Percentiles rank a stretch among this genome's conserved stretches.
These are phyloP conservation scores for Leccinum insolens DNA, from an alignment of 1,284 basidiomycete species.

Conservation along the genomic window DNA sequence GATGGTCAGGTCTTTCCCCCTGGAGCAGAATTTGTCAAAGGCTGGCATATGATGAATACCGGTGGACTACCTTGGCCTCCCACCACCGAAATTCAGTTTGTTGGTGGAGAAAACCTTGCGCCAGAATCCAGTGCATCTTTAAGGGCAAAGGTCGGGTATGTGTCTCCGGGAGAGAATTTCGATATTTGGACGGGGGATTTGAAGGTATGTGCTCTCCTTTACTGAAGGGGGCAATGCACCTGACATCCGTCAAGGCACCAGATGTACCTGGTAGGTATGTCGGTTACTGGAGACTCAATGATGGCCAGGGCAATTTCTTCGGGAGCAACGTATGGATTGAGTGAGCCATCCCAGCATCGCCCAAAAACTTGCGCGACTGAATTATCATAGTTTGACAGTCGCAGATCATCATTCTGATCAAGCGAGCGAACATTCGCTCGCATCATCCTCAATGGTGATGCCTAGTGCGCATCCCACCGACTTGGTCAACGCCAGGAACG, in stretches of 20 bases:
- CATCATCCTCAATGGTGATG: conserved; percentile 76
- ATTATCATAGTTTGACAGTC: conserved; percentile 59
- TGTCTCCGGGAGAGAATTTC: conserved; percentile 56
- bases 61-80: conserved; percentile 69
- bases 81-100: conserved; percentile 65
- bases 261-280: conserved; percentile 72
- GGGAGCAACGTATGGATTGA: conserved; percentile 78
- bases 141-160: conserved; percentile 52
- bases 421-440: conserved; percentile 52
- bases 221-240: not conserved
- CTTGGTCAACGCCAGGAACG: conserved; percentile 15
- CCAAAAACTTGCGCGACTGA: not conserved
- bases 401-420: conserved; percentile 47
- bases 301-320: conserved; percentile 61
- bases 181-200: conserved; percentile 75
- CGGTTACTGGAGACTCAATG: conserved; percentile 73
- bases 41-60: conserved; percentile 74
- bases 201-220: conserved; percentile 48
- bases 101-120: conserved; percentile 62
- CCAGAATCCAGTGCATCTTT: conserved; percentile 34
- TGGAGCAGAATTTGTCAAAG: conserved; percentile 83
- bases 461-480: conserved; percentile 44
- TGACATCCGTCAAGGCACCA: conserved; percentile 55
- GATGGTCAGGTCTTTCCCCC: conserved; percentile 81
- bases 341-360: conserved; percentile 40